Evolutionary conservation across 106 monocot genomes (phyloP).

Genomic region (Dendrobium huoshanense): DNA sequence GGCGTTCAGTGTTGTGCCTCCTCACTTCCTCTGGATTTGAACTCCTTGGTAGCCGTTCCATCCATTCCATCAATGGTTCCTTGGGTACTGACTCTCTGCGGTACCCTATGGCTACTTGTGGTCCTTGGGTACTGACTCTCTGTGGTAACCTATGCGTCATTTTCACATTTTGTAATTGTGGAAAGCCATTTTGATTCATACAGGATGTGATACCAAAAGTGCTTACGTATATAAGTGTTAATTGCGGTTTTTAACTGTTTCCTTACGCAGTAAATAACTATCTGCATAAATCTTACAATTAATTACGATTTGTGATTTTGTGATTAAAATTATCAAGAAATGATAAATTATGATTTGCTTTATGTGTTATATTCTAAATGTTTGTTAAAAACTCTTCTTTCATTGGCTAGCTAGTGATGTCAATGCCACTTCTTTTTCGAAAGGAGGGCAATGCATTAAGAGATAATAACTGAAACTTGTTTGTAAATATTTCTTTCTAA

Average conservation of each 20-base stretch:
- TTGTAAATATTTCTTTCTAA: conserved; percentile 5
- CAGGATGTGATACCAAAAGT: neutral
- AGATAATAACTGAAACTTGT: neutral
- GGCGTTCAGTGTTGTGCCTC: no score
- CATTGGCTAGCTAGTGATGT: neutral
- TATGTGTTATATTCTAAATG: neutral
- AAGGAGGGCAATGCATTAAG: neutral
- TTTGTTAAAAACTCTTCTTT: neutral
- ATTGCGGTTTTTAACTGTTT: neutral
- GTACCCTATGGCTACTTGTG: no score
- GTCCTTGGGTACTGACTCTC: no score
- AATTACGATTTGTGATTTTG: neutral
- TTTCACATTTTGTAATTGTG: neutral
- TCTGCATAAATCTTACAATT: no score
- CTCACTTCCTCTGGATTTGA: no score
- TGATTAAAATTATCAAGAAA: neutral
- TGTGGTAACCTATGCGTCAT: neutral
- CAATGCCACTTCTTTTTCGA: neutral
- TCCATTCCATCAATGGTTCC: no score
- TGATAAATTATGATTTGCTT: conserved; percentile 1
- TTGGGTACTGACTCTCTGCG: no score
- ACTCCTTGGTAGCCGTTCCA: no score
- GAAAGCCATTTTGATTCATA: neutral
- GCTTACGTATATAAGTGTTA: neutral
- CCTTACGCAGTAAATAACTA: neutral